Base-by-base conservation (phyloP, 1,284 basidiomycete species). In the Grifola frondosa region DNA sequence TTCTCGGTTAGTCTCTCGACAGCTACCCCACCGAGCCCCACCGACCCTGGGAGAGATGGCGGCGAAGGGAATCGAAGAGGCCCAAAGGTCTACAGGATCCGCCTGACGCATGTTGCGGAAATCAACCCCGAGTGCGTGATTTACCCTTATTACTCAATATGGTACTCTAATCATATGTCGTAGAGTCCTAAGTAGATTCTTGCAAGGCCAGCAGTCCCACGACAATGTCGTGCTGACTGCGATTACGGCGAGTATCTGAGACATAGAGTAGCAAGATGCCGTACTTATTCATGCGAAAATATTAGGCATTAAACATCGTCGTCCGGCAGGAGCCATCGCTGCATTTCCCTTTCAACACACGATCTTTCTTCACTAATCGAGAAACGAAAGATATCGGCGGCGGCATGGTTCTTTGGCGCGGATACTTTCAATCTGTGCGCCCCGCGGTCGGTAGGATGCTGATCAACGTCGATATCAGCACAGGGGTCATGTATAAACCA, bases 381-480 rank as follows among this genome's bases (percentile, higher is more conserved):
- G 86, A 84, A 50, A 79, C 70, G 10, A 76, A 74, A 52, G 71
- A 78, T 45, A 83, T 88, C 9, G 84, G 85, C 3, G 52, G 63
- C 4, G 86, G 86, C 2, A 67, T 89, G 17, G 69, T 79, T 35
- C 66, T 87, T 4, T 85, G 84, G 81, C 71, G 84, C 16, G 84
- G 84, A 1, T 84, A 84, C 50, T 87, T 87, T 60, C 84, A 85
- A 57, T 86, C 82, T 1, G 76, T 87, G 23, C 71, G 85, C 12
- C 85, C 85, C 8, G 81, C 75, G 1, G 72, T 78, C 15, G 76
- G 77, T 1, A 71, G 69, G 16, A 77, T 87, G 67, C 64, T 88
- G 31, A 76, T 88, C 57, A 88, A 88, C 50, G 73, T 89, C 50
- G 86, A 88, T 50, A 84, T 88, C 44, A 79, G 80, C 1, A 86